These are phyloP conservation scores for Tetragonia tetragonoides DNA, from an alignment of 148 eudicot genomes.

Conservation along the genomic window DNA sequence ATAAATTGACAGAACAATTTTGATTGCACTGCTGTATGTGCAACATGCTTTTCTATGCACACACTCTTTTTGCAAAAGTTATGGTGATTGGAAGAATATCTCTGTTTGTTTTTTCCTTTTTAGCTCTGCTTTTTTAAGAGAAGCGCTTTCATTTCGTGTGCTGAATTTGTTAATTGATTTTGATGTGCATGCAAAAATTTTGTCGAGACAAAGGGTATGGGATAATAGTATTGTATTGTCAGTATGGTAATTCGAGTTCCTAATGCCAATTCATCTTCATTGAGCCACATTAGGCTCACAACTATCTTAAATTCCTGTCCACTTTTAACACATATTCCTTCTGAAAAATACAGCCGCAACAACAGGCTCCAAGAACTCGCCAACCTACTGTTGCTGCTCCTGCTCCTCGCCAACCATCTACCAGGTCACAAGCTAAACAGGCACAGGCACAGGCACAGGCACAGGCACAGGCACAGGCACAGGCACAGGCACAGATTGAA, in stretches of 20 bases:
- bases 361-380: slow-evolving; percentile 41
- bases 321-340: neutral
- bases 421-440: slow-evolving; percentile 18
- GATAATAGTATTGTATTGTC: neutral
- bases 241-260: neutral
- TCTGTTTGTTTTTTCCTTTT: neutral
- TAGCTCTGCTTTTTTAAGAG: neutral
- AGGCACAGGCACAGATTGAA: slow-evolving; percentile 29
- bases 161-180: neutral
- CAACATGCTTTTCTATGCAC: neutral
- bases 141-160: neutral
- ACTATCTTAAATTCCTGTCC: neutral
- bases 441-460: slow-evolving; percentile 9
- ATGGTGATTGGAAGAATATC: neutral
- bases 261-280: neutral
- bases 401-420: slow-evolving; percentile 32
- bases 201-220: neutral
- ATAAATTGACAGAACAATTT: neutral
- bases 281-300: neutral
- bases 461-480: no score
- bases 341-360: slow-evolving; percentile 45
- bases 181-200: neutral
- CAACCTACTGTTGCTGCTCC: slow-evolving; percentile 36
- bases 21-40: neutral
- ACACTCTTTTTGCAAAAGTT: neutral